Evolutionary conservation across 306 rosid species (phyloP).

Genomic region (Lathyrus aphaca): DNA sequence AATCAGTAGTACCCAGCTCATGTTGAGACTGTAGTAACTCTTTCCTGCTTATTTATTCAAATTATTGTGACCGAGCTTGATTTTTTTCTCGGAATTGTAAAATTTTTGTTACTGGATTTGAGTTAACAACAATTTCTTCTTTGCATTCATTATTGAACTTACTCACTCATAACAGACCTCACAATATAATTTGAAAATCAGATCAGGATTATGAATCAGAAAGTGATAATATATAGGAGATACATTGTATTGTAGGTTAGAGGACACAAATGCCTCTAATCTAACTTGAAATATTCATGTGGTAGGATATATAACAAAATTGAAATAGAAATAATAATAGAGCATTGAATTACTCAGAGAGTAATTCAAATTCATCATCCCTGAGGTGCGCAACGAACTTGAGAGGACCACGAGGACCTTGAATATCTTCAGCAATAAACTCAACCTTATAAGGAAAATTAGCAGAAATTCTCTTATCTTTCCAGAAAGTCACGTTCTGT

Average conservation of each 20-base stretch:
- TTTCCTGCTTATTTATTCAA: not conserved
- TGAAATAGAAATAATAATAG: not conserved
- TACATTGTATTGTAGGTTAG: not conserved
- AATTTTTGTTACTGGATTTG: not conserved
- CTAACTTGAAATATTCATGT: too few relatives aligned
- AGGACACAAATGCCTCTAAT: not conserved
- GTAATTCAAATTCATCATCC: slow-evolving; percentile 84
- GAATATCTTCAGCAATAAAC: slow-evolving; percentile 62
- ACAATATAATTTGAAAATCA: not conserved
- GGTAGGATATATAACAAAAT: not conserved
- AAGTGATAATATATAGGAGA: not conserved
- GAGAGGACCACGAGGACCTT: slow-evolving; percentile 69
- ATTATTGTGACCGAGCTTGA: not conserved
- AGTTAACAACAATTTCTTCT: not conserved
- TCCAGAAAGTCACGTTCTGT: slow-evolving; percentile 86
- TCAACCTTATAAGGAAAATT: slow-evolving; percentile 84
- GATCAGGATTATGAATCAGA: not conserved
- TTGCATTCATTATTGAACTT: not conserved
- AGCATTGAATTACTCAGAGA: slow-evolving; percentile 15
- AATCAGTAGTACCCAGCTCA: slow-evolving; percentile 30
- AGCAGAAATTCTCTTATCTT: slow-evolving; percentile 84
- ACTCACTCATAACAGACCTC: not conserved
- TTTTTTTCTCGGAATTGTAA: not conserved
- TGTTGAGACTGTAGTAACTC: slow-evolving; percentile 14
- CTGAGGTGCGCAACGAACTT: slow-evolving; percentile 90